Evolutionary conservation across 495 filamentous ascomycete genomes (phyloP).

Genomic region (Amorphotheca resinae): DNA sequence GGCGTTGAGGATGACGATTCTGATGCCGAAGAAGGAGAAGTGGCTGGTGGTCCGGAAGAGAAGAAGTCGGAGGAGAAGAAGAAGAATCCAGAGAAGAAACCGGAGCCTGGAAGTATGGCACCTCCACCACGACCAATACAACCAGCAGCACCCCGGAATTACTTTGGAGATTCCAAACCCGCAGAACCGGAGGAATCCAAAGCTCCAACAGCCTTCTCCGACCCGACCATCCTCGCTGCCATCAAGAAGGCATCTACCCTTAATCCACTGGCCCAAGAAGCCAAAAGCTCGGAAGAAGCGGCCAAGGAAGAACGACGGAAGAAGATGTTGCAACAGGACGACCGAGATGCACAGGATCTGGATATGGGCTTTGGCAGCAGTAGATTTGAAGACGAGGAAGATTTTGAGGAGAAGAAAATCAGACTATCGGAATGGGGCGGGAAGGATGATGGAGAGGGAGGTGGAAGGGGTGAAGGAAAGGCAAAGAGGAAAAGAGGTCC

Average conservation of each 20-base stretch:
- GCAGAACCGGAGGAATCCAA: constrained; percentile 19
- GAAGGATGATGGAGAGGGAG: constrained; percentile 32
- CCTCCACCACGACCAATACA: constrained; percentile 26
- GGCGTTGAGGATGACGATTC: constrained; percentile 34
- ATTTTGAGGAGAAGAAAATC: constrained; percentile 50
- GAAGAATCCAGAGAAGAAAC: constrained; percentile 16
- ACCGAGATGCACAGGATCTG: constrained; percentile 82
- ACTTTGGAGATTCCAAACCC: constrained; percentile 43
- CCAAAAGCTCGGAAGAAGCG: constrained; percentile 31
- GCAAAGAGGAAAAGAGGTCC: constrained; percentile 64
- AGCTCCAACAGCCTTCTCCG: constrained; percentile 39
- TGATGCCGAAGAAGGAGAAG: constrained; percentile 23
- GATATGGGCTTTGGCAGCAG: constrained; percentile 89
- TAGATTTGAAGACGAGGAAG: constrained; percentile 69
- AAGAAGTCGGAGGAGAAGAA: constrained; percentile 14
- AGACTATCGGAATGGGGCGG: constrained; percentile 54
- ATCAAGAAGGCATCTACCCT: constrained; percentile 73
- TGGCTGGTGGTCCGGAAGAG: constrained; percentile 2
- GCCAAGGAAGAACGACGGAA: constrained; percentile 51
- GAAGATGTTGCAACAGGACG: constrained; percentile 62
- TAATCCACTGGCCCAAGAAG: constrained; percentile 31
- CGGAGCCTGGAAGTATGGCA: constrained; percentile 26
- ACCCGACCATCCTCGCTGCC: constrained; percentile 72
- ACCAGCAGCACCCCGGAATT: constrained; percentile 35
- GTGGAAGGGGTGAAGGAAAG: constrained; percentile 34